Base-by-base conservation (phyloP, 208 protist species). In the Trypanosoma vivax region DNA sequence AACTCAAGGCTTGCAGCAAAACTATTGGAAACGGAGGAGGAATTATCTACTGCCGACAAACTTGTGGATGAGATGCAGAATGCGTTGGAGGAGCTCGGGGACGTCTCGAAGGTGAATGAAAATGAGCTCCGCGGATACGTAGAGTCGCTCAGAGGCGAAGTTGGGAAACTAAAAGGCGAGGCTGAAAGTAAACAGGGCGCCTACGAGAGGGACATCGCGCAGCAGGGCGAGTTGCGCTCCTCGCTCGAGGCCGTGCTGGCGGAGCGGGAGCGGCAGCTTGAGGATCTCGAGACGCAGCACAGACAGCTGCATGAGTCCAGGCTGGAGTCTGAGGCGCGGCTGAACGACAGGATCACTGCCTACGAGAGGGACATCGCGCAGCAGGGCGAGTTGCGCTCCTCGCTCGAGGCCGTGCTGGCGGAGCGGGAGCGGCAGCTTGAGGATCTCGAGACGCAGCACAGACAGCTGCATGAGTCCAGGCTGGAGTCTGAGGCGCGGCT, bases 371-470 rank as follows among this genome's bases (percentile, higher is more conserved):
- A 13, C 18, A 3, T 33, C n/a, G 25, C 37, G 11, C 30, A 47
- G 18, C 35, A 33, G 35, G 39, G n/a, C 6, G 50, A 66, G 21
- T 21, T 28, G 23, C 48, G 52, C n/a, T 33, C 38, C 19, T 43
- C 28, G 21, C 39, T 70, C n/a, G 40, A 52, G 27, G 38, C 11
- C 35, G 29, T 45, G 7, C 14, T 46, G 9, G 56, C 14, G 13
- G 28, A 70, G 60, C 42, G 55, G 54, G 54, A 37, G 65, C 54
- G 49, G 53, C 48, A 66, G 60, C 48, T 70, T 0, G 45, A 52
- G n/a, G 59, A 54, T 11, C 34, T 49, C 25, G 37, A 37, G 41
- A 9, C 13, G 24, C 29, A 21, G 2, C 45, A 50, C 47, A 47
- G 54, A 30, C 14, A 57, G 3, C 31, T 49, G 33, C 21, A 67